Conservation (phyloP, 805 yeast genomes). For the Saccharomyces eubayanus region DNA sequence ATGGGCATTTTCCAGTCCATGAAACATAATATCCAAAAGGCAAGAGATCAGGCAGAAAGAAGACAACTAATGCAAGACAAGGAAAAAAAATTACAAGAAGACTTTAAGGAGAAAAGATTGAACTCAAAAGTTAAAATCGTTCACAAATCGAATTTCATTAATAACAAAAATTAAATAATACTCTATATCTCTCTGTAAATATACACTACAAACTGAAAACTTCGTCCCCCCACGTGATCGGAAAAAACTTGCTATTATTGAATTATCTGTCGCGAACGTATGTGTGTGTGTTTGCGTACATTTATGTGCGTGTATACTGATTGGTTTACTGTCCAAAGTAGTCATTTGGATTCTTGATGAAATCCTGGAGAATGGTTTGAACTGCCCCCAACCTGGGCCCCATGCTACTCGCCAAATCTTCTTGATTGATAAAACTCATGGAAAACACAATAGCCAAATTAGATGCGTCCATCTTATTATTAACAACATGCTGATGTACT, state of each 20-base stretch:
- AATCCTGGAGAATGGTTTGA: constrained; percentile 42
- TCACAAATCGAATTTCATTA: constrained; percentile 20
- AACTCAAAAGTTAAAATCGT: constrained; percentile 26
- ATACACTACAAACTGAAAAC: background rate
- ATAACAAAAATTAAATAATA: constrained; percentile 1
- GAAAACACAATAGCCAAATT: constrained; percentile 85
- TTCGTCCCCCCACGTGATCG: background rate
- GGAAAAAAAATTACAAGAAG: constrained; percentile 28
- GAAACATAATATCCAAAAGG: constrained; percentile 34
- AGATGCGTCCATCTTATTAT: constrained; percentile 80
- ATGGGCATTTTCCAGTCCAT: constrained; percentile 34
- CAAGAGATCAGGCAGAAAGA: constrained; percentile 34
- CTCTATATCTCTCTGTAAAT: background rate
- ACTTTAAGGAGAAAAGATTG: constrained; percentile 27
- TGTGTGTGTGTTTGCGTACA: background rate
- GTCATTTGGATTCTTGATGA: constrained; percentile 36
- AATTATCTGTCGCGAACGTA: background rate
- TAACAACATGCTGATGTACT: constrained; percentile 56
- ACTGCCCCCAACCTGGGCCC: constrained; percentile 46
- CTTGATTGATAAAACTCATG: constrained; percentile 48
- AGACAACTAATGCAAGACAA: constrained; percentile 31
- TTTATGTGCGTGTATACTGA: background rate
- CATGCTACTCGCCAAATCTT: constrained; percentile 36
- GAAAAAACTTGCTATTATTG: background rate
- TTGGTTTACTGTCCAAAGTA: constrained; percentile 19